Conservation (phyloP, 768 basidiomycete genomes). For the Psilocybe azurescens region DNA sequence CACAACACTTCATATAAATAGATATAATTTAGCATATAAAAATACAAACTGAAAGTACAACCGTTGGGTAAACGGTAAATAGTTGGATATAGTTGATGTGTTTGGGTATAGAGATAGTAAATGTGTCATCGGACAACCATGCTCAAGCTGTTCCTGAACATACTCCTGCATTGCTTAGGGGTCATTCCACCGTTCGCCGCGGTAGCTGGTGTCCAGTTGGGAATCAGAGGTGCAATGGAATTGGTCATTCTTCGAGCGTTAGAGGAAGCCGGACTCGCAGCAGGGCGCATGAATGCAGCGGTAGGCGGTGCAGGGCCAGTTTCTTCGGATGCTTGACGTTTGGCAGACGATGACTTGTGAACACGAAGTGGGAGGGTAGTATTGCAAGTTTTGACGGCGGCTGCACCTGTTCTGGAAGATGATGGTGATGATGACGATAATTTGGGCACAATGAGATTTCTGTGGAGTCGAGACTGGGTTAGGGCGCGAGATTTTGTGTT, state of each 20-base stretch:
- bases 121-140: constrained; percentile 24
- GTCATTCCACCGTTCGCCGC: constrained; percentile 12
- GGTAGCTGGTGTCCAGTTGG: constrained; percentile 22
- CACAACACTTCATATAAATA: not conserved
- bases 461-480: not conserved
- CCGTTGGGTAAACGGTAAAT: not conserved
- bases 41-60: not conserved
- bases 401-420: not conserved
- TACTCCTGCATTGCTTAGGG: constrained; percentile 20
- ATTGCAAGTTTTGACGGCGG: not conserved
- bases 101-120: not conserved
- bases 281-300: constrained; percentile 18
- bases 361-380: constrained; percentile 10
- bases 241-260: constrained; percentile 17
- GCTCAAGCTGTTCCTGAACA: constrained; percentile 28
- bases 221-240: constrained; percentile 28
- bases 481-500: not conserved
- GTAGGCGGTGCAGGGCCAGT: constrained; percentile 6
- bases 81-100: not conserved
- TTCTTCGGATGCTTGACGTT: constrained; percentile 7
- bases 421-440: not conserved
- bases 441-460: constrained; percentile 6
- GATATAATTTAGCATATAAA: not conserved
- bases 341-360: constrained; percentile 7
- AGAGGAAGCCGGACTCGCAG: not conserved